Evolutionary conservation across 805 yeast species (phyloP).

Genomic region (Ogataea paradorogensis): DNA sequence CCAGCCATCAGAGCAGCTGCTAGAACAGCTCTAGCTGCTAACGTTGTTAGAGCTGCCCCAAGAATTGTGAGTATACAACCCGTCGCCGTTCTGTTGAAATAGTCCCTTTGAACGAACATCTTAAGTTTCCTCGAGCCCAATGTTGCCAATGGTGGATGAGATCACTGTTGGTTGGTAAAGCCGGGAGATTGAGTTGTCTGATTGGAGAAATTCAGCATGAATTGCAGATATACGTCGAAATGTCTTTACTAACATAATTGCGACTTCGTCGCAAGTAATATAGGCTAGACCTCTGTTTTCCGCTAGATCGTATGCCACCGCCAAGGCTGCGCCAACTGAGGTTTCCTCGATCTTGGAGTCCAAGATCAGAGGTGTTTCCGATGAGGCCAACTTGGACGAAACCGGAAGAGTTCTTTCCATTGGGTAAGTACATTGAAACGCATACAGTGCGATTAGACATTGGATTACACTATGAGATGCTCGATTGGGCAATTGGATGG

Average conservation of each 20-base stretch:
- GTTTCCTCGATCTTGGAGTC: conserved; percentile 98
- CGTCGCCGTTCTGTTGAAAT: conserved; percentile 3
- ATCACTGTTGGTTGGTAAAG: neutral
- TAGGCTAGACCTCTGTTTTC: conserved; percentile 71
- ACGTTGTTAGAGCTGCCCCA: conserved; percentile 44
- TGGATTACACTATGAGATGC: neutral
- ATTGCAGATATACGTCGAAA: conserved; percentile 2
- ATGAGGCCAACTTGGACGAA: conserved; percentile 96
- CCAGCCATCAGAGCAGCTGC: conserved; percentile 82
- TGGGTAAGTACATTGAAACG: conserved; percentile 56
- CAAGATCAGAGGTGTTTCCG: conserved; percentile 98
- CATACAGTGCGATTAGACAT: neutral
- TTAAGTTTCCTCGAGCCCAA: neutral
- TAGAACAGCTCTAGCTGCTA: conserved; percentile 65
- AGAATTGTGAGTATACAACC: conserved; percentile 41
- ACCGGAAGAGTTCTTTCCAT: conserved; percentile 99
- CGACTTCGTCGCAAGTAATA: conserved; percentile 8
- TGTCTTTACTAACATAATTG: conserved; percentile 17
- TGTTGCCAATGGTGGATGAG: conserved; percentile 2
- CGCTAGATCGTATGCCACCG: conserved; percentile 83
- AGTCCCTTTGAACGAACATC: neutral
- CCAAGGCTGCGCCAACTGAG: conserved; percentile 99
- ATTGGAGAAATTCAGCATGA: neutral
- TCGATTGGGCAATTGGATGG: neutral
- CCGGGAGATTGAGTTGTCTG: neutral